phyloP scores from a whole-genome alignment of 768 basidiomycete species.

The Suillus alpinus region DNA sequence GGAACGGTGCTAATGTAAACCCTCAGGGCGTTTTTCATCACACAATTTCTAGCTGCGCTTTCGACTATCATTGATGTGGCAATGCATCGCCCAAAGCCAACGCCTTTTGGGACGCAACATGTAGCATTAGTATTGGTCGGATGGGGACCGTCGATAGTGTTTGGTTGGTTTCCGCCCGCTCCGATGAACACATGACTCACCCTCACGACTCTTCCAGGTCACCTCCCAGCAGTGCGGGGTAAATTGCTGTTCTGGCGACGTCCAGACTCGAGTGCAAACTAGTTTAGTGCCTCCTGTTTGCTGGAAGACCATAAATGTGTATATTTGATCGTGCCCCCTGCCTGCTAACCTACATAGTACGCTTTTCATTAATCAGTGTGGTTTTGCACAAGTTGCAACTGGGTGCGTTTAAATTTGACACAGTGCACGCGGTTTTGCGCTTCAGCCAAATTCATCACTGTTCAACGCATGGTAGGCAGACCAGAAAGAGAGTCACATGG shows the following conservation, averaged over 20 bases:
- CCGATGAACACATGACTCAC: background rate
- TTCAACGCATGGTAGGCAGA: background rate
- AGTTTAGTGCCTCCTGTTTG: background rate
- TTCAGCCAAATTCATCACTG: background rate
- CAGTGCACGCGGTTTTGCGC: background rate
- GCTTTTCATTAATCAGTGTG: background rate
- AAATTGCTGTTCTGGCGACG: constrained; percentile 36
- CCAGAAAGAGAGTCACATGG: background rate
- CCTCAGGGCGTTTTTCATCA: constrained; percentile 40
- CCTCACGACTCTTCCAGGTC: constrained; percentile 25
- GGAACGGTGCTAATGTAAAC: constrained; percentile 4
- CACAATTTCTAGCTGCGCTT: constrained; percentile 48
- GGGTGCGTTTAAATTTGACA: background rate
- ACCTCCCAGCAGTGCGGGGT: constrained; percentile 36
- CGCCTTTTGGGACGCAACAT: constrained; percentile 65
- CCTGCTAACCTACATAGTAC: background rate
- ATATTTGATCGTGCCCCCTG: background rate
- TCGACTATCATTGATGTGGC: constrained; percentile 52
- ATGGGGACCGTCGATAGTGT: constrained; percentile 58
- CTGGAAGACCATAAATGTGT: background rate
- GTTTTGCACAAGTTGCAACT: background rate
- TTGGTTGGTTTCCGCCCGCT: constrained; percentile 37
- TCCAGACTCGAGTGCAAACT: background rate
- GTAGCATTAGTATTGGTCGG: constrained; percentile 54
- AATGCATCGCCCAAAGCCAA: constrained; percentile 34